Evolutionary conservation across 306 rosid species (phyloP).

Genomic region (Vicia sativa): DNA sequence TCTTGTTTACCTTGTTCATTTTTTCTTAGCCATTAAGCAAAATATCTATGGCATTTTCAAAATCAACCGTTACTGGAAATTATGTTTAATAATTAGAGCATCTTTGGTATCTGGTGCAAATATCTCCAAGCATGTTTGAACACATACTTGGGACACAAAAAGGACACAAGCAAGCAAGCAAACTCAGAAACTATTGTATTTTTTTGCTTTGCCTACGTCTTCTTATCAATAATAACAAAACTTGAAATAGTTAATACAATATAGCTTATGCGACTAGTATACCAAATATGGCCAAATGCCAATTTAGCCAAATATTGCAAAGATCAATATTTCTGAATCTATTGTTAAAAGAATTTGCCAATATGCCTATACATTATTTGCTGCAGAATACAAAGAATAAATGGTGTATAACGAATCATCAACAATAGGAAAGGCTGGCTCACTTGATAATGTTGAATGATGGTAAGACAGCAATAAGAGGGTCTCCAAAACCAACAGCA

Average conservation of each 20-base stretch:
- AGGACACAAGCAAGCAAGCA: background rate
- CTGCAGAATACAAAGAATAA: slow-evolving; percentile 28
- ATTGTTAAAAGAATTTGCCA: slow-evolving; percentile 5
- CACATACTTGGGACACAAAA: background rate
- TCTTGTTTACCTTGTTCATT: slow-evolving; percentile 8
- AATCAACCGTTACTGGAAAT: background rate
- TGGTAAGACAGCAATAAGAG: slow-evolving; percentile 80
- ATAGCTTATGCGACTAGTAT: slow-evolving; percentile 25
- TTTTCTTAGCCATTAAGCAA: background rate
- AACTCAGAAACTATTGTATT: background rate
- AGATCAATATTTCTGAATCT: slow-evolving; percentile 31
- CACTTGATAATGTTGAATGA: slow-evolving; percentile 66
- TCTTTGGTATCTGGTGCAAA: slow-evolving; percentile 9
- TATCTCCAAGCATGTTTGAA: slow-evolving; percentile 20
- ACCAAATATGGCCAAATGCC: slow-evolving; percentile 1
- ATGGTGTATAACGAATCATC: slow-evolving; percentile 4
- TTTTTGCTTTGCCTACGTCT: background rate
- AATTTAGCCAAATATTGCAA: slow-evolving; percentile 19
- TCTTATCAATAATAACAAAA: background rate
- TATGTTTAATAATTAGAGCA: background rate
- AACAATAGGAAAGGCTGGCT: slow-evolving; percentile 38
- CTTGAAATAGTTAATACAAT: slow-evolving; percentile 10
- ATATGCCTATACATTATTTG: background rate
- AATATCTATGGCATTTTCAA: slow-evolving; percentile 3
- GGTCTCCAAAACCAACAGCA: slow-evolving; percentile 86